phyloP scores from a whole-genome alignment of 2,329 filamentous ascomycete genomes.

The Botrytis tulipae region DNA sequence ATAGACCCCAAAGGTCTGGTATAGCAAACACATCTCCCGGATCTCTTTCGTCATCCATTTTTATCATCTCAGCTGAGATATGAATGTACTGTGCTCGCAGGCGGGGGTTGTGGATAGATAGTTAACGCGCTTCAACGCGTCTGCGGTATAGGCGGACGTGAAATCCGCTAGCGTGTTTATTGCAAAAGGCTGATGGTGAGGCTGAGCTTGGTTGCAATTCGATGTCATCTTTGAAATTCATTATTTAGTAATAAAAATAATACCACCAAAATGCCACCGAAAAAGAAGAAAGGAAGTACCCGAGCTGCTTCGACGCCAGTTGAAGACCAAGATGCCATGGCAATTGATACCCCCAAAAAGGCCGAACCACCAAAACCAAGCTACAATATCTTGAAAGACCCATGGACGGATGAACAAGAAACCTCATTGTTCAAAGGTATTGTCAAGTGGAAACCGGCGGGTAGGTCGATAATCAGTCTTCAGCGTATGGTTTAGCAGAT shows the following conservation, averaged over 20 bases:
- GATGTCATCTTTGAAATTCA: neutral
- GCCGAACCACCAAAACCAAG: conserved; percentile 40
- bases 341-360: conserved; percentile 51
- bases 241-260: neutral
- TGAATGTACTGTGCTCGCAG: neutral
- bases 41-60: conserved; percentile 39
- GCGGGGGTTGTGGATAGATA: neutral
- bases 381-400: conserved; percentile 58
- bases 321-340: conserved; percentile 59
- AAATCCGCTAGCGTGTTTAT: conserved; percentile 2
- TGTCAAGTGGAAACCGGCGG: conserved; percentile 94
- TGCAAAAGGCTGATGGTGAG: conserved; percentile 16
- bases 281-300: conserved; percentile 62
- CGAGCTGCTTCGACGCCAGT: conserved; percentile 56
- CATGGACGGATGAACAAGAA: conserved; percentile 95
- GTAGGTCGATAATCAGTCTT: conserved; percentile 45
- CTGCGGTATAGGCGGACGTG: neutral
- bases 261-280: conserved; percentile 59
- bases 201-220: neutral
- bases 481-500: neutral
- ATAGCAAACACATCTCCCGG: conserved; percentile 59
- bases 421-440: conserved; percentile 90
- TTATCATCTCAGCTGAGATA: conserved; percentile 20
- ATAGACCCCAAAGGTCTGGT: conserved; percentile 58
- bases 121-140: conserved; percentile 3